Base-by-base conservation (phyloP, 495 filamentous ascomycete genomes). In the Penicillium lagena region DNA sequence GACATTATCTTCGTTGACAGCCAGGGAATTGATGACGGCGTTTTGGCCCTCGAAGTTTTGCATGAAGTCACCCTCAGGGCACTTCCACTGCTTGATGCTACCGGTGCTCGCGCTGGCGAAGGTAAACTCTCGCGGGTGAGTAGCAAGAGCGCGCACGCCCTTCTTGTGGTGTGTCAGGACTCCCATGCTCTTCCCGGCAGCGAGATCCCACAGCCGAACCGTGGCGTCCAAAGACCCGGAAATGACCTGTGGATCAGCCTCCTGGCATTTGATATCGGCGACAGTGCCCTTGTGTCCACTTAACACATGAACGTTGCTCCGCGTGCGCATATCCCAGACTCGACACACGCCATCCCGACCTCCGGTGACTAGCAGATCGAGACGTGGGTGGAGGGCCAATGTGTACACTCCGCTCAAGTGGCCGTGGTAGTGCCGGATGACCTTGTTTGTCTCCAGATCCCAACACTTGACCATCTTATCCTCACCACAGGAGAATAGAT, bases 401-500 rank as follows among this genome's bases (percentile, higher is more conserved):
- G 91, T 89, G 67, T 97, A 97, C 5, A 99, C 94, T 52, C 94
- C 94, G 49, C 87, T 94, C 4, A 99, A 72, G 67, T 99, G 94
- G 12, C 94, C 94, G 68, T 99, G 94, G 66, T 97, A 97, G 64
- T 99, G 91, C 29, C 93, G 79, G 55, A 99, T 99, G 43, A 99
- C 94, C 66, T 95, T 95, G 64, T 99, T 99, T 7, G 88, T 93
- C 61, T 99, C 94, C 53, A 99, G 66, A 71, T 99, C 94, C 94
- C 94, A 99, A 71, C 94, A 97, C 67, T 97, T 97, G 31, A 99
- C 94, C 89, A 95, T 96, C 77, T 99, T 99, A 63, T 99, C 94
- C 65, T 99, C 94, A 40, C 87, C 94, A 54, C 94, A 97, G 11
- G 88, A 95, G 66, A 97, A 99, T 30, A 99, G 78, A 61, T 99